Conservation (phyloP, 495 filamentous ascomycete genomes). For the Margaritispora aquatica region DNA sequence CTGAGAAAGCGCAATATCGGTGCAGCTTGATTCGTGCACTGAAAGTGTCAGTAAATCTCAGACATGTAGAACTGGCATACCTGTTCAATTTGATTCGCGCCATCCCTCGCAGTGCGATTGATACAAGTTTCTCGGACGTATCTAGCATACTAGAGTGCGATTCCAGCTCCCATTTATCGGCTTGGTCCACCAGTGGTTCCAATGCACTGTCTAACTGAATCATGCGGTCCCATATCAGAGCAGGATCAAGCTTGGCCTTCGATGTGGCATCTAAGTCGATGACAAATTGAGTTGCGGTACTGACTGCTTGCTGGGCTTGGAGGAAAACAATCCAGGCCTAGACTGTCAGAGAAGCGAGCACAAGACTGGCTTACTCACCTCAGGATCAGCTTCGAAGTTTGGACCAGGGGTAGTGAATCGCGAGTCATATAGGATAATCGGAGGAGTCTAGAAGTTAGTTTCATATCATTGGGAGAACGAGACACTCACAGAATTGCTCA, state of each 20-base stretch:
- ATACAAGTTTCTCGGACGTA: conserved; percentile 42
- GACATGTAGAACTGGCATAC: conserved; percentile 24
- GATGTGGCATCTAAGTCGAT: conserved; percentile 22
- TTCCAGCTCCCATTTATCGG: conserved; percentile 33
- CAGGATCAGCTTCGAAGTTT: conserved; percentile 42
- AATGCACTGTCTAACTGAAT: conserved; percentile 47
- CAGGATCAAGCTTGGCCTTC: neutral
- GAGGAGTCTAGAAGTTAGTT: conserved; percentile 35
- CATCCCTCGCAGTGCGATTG: conserved; percentile 46
- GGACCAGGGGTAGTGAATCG: conserved; percentile 53
- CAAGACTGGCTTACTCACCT: conserved; percentile 32
- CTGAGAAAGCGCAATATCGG: conserved; percentile 53
- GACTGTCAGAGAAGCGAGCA: conserved; percentile 13
- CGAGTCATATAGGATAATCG: conserved; percentile 48
- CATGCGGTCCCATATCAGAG: conserved; percentile 40
- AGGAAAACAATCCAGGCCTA: conserved; percentile 51
- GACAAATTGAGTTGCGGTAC: conserved; percentile 50
- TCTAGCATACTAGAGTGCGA: conserved; percentile 34
- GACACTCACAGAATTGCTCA: conserved; percentile 47
- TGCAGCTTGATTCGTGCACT: conserved; percentile 58
- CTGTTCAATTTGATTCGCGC: conserved; percentile 53
- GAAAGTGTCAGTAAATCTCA: neutral
- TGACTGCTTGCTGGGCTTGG: conserved; percentile 50
- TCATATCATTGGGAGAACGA: neutral
- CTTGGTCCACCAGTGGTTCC: conserved; percentile 40